Evolutionary conservation across 768 basidiomycete genomes (phyloP).

Genomic region (Serendipita sp.): DNA sequence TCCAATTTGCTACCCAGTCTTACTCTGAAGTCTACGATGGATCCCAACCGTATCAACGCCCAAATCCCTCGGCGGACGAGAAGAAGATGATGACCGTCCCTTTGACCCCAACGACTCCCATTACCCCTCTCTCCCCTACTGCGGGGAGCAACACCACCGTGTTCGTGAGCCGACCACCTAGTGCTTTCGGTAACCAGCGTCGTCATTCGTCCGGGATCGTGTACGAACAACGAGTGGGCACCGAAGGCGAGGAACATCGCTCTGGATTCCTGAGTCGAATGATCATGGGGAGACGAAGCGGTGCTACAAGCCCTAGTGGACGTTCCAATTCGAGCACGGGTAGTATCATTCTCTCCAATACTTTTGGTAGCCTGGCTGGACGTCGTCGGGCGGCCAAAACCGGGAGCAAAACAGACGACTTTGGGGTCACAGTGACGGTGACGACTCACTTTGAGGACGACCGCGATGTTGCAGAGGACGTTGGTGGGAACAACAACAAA

Average conservation of each 20-base stretch:
- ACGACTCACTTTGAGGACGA: too few species aligned
- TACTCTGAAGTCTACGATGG: constrained; percentile 1
- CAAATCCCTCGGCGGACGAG: background rate
- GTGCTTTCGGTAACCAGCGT: background rate
- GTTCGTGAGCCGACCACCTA: background rate
- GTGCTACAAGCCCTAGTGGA: background rate
- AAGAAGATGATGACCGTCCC: background rate
- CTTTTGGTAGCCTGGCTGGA: too few species aligned
- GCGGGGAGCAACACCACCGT: background rate
- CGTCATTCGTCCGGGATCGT: constrained; percentile 2
- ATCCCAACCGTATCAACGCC: background rate
- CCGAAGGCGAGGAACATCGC: background rate
- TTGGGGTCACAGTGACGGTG: too few species aligned
- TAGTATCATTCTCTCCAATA: background rate
- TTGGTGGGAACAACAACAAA: too few species aligned
- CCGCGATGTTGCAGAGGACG: too few species aligned
- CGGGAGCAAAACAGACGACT: too few species aligned
- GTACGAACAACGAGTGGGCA: background rate
- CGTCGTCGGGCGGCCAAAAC: too few species aligned
- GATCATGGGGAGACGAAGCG: background rate
- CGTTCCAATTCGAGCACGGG: background rate
- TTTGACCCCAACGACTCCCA: background rate
- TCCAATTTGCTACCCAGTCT: background rate
- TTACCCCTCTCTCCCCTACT: too few species aligned
- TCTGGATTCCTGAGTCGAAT: background rate